Conservation (phyloP, 2,329 filamentous ascomycete species). For the Apiospora kogelbergensis region DNA sequence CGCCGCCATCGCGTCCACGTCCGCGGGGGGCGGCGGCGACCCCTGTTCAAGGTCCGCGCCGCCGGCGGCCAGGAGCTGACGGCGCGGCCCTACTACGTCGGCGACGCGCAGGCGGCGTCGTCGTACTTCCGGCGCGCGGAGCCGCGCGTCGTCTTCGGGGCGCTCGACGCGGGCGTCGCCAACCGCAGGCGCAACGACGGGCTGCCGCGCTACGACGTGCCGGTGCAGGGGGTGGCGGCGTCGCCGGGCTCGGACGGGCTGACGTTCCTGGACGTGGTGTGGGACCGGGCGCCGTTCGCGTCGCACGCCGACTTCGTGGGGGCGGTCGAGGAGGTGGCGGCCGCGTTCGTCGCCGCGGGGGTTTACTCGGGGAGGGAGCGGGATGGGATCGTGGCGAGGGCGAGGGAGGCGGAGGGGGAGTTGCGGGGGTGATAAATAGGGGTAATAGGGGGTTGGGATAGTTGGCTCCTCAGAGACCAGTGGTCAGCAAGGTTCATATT, state of each 20-base stretch:
- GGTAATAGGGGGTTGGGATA: background rate
- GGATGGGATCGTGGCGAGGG: conserved; percentile 24
- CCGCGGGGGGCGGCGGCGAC: conserved; percentile 25
- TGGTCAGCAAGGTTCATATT: no score
- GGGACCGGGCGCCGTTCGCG: conserved; percentile 31
- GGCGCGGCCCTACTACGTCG: conserved; percentile 31
- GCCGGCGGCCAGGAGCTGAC: conserved; percentile 19
- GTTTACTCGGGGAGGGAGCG: conserved; percentile 25
- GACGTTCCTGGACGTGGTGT: conserved; percentile 32
- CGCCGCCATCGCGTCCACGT: conserved; percentile 21
- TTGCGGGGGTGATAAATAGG: conserved; percentile 12
- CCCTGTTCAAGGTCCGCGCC: conserved; percentile 19
- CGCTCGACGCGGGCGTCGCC: conserved; percentile 24
- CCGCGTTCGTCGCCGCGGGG: conserved; percentile 23
- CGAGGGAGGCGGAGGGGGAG: conserved; percentile 26
- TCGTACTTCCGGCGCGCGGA: conserved; percentile 33
- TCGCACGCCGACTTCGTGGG: conserved; percentile 26
- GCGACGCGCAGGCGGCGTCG: conserved; percentile 28
- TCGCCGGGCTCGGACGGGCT: conserved; percentile 31
- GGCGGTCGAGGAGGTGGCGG: conserved; percentile 21
- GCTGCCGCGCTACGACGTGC: conserved; percentile 30
- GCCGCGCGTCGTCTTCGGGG: conserved; percentile 29
- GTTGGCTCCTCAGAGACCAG: background rate
- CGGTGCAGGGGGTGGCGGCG: conserved; percentile 25
- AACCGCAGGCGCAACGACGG: conserved; percentile 32